Conservation (phyloP, 345 rosid species). For the Iberis pinnata region DNA sequence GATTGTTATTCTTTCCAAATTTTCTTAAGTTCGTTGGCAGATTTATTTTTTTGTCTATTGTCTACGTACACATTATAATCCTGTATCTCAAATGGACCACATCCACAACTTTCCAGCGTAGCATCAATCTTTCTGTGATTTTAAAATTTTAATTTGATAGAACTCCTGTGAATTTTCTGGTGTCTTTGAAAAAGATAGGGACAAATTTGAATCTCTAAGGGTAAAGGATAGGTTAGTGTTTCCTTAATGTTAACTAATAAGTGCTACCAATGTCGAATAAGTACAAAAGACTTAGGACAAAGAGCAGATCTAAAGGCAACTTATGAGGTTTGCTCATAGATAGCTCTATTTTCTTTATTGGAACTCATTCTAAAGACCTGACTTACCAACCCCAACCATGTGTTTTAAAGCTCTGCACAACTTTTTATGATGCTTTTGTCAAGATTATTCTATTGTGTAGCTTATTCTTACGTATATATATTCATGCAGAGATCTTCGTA, state of each 20-base stretch:
- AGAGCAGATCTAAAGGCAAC: slow-evolving; percentile 32
- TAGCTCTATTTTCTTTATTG: slow-evolving; percentile 28
- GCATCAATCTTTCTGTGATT: slow-evolving; percentile 15
- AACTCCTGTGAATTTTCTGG: neutral
- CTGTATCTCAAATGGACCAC: slow-evolving; percentile 13
- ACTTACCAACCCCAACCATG: slow-evolving; percentile 40
- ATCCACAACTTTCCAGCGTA: slow-evolving; percentile 6
- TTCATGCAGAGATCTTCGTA: slow-evolving; percentile 38
- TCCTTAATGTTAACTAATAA: slow-evolving; percentile 11
- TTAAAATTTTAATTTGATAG: neutral
- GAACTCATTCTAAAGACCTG: slow-evolving; percentile 32
- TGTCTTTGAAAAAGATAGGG: slow-evolving; percentile 17
- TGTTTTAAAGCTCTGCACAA: slow-evolving; percentile 32
- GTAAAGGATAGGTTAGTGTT: slow-evolving; percentile 8
- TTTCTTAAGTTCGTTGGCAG: slow-evolving; percentile 6
- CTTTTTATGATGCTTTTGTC: slow-evolving; percentile 33
- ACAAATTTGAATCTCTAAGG: slow-evolving; percentile 7
- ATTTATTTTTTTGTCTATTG: neutral
- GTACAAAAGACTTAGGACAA: slow-evolving; percentile 28
- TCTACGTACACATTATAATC: slow-evolving; percentile 1
- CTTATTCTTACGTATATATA: slow-evolving; percentile 30
- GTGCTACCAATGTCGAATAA: slow-evolving; percentile 23
- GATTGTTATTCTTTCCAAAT: neutral
- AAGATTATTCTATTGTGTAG: slow-evolving; percentile 27
- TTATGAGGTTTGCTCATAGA: slow-evolving; percentile 27